Base-by-base conservation (phyloP, 441 rosid genomes). In the Bruguiera hainesii region DNA sequence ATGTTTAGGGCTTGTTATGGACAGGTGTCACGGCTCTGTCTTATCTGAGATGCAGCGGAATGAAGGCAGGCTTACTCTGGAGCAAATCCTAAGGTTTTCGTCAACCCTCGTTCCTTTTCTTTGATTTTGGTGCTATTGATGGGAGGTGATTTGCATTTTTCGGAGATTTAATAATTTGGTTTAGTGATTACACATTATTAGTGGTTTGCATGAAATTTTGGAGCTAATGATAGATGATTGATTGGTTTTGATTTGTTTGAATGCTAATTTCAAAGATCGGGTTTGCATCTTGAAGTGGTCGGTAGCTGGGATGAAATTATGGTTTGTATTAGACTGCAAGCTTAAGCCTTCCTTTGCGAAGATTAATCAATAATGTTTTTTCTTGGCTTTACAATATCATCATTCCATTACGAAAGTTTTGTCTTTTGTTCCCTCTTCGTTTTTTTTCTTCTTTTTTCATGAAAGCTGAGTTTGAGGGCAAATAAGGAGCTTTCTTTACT, bases 21-120 rank as follows among this genome's bases (percentile, higher is more conserved):
- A 96, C 33, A 81, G 86, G 71, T 96, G 96, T 33, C 75, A 57
- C 59, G 98, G 98, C 11, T 95, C 99, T 66, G 91, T 95, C 66
- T 87, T 84, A 73, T 90, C 95, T 4, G 98, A 87, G 76, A 96
- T 96, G 99, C 82, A 81, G 82, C 83, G 85, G 35, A 92, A 90
- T 71, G 96, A 91, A 81, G 98, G 98, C 64, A 80, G 98, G 71
- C 90, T 94, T 66, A 94, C 97, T 72, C 80, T 94, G 79, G 96
- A 91, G 80, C 98, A 94, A 82, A 90, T 94, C 71, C 72, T 94
- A 66, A 91, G 98, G 99, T 92, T 79, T 60, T 57, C 20, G 10
- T 23, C 29, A 28, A 26, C 25, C 31, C 13, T 56, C 16, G 16
- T 21, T 5, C 13, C 23, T 23, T 7, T 3, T 48, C 31, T 18